A percentile compares a stretch with the other conserved stretches of the same genome.
Conservation (phyloP, 768 basidiomycete species). For the Candolleomyces efflorescens region DNA sequence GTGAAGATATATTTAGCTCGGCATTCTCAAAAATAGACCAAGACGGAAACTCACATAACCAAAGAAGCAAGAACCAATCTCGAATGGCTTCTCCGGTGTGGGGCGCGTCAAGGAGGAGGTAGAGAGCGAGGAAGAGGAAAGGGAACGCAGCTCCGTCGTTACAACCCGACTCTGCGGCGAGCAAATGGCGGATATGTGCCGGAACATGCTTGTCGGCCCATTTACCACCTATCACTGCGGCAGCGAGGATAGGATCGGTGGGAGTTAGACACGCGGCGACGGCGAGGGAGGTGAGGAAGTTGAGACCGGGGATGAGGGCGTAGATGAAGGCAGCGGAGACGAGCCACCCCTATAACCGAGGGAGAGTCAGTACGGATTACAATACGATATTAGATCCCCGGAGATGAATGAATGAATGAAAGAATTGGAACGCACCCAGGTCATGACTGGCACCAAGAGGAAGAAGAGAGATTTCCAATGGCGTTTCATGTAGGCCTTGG, state of each 20-base stretch:
- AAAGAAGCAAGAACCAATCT: conserved; percentile 85
- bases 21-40: conserved; percentile 1
- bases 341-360: conserved; percentile 75
- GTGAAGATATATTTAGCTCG: no score
- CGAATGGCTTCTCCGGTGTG: conserved; percentile 60
- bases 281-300: conserved; percentile 84
- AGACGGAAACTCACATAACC: conserved; percentile 64
- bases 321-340: conserved; percentile 89
- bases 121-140: conserved; percentile 86
- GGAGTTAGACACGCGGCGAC: conserved; percentile 92
- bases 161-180: conserved; percentile 81
- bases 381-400: background rate
- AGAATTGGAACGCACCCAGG: conserved; percentile 76
- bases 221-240: conserved; percentile 91
- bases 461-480: conserved; percentile 91
- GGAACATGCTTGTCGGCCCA: conserved; percentile 98
- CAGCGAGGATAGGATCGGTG: conserved; percentile 92
- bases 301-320: conserved; percentile 84
- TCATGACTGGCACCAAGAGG: conserved; percentile 78
- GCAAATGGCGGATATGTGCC: conserved; percentile 63
- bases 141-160: conserved; percentile 98
- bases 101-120: conserved; percentile 67
- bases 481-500: conserved; percentile 89
- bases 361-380: conserved; percentile 10
- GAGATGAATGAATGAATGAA: no score